Evolutionary conservation across 2,329 filamentous ascomycete genomes (phyloP).

Genomic region (Fonsecaea monophora): DNA sequence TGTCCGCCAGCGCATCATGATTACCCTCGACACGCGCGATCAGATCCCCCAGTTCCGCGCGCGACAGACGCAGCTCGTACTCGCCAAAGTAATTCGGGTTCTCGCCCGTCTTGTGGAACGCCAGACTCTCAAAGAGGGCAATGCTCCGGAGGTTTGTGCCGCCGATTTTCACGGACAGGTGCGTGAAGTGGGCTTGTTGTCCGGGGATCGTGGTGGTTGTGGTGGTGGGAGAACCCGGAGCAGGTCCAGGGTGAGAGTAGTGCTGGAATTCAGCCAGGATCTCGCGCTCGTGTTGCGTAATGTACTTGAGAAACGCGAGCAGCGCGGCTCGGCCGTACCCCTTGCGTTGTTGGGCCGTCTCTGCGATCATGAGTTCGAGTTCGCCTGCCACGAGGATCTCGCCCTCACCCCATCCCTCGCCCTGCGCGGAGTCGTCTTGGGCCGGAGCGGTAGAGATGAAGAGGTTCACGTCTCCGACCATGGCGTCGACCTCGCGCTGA

Average conservation of each 20-base stretch:
- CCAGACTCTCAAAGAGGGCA: conserved; percentile 65
- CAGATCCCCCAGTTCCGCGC: conserved; percentile 37
- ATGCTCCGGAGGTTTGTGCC: conserved; percentile 64
- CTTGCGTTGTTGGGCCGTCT: conserved; percentile 60
- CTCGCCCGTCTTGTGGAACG: conserved; percentile 60
- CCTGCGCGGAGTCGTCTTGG: conserved; percentile 27
- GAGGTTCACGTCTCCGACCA: conserved; percentile 80
- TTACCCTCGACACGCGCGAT: background rate
- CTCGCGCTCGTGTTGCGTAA: conserved; percentile 59
- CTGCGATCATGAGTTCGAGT: conserved; percentile 86
- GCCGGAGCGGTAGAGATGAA: conserved; percentile 70
- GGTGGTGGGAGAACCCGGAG: conserved; percentile 20
- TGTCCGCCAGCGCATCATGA: background rate
- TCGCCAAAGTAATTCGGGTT: conserved; percentile 72
- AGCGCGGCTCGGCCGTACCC: conserved; percentile 73
- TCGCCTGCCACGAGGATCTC: conserved; percentile 64
- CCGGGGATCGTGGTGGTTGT: conserved; percentile 5
- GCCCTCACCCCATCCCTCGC: conserved; percentile 40
- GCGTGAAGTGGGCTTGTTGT: conserved; percentile 43
- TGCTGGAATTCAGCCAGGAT: conserved; percentile 65
- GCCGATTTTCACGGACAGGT: conserved; percentile 68
- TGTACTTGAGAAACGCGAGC: conserved; percentile 71
- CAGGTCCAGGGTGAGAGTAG: background rate
- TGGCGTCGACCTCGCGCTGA: conserved; percentile 48
- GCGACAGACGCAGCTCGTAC: conserved; percentile 60